Evolutionary conservation across 2,329 filamentous ascomycete species (phyloP), one percentile per base, ranked within the genome.

Genomic region (Coniochaeta hoffmannii): DNA sequence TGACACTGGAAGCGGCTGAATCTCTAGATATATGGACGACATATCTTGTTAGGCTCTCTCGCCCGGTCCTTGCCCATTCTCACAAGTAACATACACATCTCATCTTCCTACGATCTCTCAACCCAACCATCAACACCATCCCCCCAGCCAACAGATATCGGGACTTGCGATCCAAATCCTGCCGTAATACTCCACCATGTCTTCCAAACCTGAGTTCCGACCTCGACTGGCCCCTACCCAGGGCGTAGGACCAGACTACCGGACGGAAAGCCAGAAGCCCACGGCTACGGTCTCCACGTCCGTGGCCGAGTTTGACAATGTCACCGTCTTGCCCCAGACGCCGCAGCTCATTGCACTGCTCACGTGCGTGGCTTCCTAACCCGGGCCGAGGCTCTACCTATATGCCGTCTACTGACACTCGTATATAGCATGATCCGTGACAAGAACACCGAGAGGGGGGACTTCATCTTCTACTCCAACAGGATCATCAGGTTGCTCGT

Each of bases 401-500:
- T 32, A 28, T 12, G 15, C 9, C 24, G 2, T 28, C 5, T 55
- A 54, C 57, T 60, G 26, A 58, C 57, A 55, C 51, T 54, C 56
- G 4, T 19, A 46, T 49, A 50, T 65, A 97, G 93, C 60, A 97
- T 97, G 82, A 97, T 99, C 68, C 88, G 94, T 64, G 91, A 96
- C 72, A 89, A 89, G 71, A 82, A 87, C 62, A 99, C 94, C 6
- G 84, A 87, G 56, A 88, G 94, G 57, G 94, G 91, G 59, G 94
- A 99, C 72, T 99, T 99, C 71, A 97, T 99, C 68, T 99, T 99
- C 76, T 96, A 97, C 76, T 96, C 92, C 44, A 99, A 99, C 74
- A 86, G 94, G 58, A 97, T 99, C 70, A 97, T 97, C 70, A 90
- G 94, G 31, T 80, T 99, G 41, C 81, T 99, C 7, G 94, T 99